Evolutionary conservation across 371 early-diverging fungal species (phyloP), one percentile per base, ranked within the genome.

Genomic region (Mortierella sp.): DNA sequence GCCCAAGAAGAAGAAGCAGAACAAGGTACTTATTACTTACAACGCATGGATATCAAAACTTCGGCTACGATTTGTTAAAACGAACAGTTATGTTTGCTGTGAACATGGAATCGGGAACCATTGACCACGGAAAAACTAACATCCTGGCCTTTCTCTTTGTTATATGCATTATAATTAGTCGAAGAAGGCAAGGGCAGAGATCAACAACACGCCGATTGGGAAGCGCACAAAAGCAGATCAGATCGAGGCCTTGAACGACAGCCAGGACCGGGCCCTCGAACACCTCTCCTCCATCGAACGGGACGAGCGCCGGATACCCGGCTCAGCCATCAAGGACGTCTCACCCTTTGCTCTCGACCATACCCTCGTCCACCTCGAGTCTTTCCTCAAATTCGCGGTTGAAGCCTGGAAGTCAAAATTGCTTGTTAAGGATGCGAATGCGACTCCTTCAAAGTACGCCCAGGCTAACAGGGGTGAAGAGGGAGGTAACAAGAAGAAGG

Each of bases 301-400:
- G 7, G 91, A 92, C 48, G 90, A 91, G 58, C 91, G 89, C 74
- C 60, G 80, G 27, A 75, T 91, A 54, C 89, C 89, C n/a, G 88
- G 88, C 44, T 71, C 83, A 1, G 83, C 88, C 18, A 74, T 93
- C 81, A 90, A 92, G 60, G 87, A 93, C 44, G 89, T 89, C 65
- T 75, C 83, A 3, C 89, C 89, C 24, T 93, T 93, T 74, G 89
- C 87, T 0, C 86, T 90, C 63, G 92, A 91, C 71, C 93, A 92
- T 72, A 88, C 89, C 7, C 80, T 93, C 16, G 91, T 91, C 24
- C 83, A 90, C 44, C 78, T 93, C 54, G 90, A 92, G 12, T 90
- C 90, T 43, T 93, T 91, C 80, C 80, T 93, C 78, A 93, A 93
- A 75, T 93, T 90, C 75, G 92, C 91, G 73, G 90, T 90, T 44